Evolutionary conservation across 2,329 filamentous ascomycete species (phyloP).

Genomic region (Aspergillus sp.): DNA sequence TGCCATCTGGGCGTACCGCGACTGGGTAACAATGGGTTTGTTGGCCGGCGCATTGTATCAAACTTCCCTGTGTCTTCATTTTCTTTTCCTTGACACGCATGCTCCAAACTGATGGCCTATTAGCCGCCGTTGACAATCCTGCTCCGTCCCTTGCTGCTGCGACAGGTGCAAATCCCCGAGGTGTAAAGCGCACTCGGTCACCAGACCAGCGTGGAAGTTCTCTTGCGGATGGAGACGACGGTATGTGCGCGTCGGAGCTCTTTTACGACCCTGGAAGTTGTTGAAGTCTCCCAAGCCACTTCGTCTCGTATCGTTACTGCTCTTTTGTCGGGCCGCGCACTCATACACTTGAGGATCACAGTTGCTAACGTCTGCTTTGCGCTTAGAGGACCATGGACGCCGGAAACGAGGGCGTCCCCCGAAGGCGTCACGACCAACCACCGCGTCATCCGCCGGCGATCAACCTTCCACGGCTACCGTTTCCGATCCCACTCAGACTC

Average conservation of each 20-base stretch:
- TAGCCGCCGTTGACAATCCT: constrained; percentile 26
- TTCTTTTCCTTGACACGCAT: constrained; percentile 13
- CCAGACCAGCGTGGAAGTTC: constrained; percentile 56
- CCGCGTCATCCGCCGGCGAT: constrained; percentile 21
- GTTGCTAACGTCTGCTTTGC: constrained; percentile 12
- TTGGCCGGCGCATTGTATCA: constrained; percentile 8
- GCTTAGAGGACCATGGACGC: constrained; percentile 33
- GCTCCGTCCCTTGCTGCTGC: constrained; percentile 36
- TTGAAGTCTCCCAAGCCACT: constrained; percentile 7
- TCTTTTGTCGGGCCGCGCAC: constrained; percentile 1
- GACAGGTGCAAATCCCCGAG: constrained; percentile 49
- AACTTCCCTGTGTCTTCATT: constrained; percentile 7
- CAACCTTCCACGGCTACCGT: constrained; percentile 21
- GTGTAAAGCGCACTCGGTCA: constrained; percentile 71
- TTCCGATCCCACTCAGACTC: constrained; percentile 28
- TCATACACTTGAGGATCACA: constrained; percentile 1
- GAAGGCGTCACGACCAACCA: constrained; percentile 35
- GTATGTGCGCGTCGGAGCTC: constrained; percentile 48
- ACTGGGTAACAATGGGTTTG: no score
- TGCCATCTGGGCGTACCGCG: no score
- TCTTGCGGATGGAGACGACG: constrained; percentile 53
- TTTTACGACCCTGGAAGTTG: constrained; percentile 12
- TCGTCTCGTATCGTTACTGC: constrained; percentile 7
- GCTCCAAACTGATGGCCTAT: constrained; percentile 24
- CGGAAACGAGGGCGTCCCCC: constrained; percentile 43